These are phyloP conservation scores for Dentipellis sp. DNA, from an alignment of 768 basidiomycete genomes.

Conservation along the genomic window DNA sequence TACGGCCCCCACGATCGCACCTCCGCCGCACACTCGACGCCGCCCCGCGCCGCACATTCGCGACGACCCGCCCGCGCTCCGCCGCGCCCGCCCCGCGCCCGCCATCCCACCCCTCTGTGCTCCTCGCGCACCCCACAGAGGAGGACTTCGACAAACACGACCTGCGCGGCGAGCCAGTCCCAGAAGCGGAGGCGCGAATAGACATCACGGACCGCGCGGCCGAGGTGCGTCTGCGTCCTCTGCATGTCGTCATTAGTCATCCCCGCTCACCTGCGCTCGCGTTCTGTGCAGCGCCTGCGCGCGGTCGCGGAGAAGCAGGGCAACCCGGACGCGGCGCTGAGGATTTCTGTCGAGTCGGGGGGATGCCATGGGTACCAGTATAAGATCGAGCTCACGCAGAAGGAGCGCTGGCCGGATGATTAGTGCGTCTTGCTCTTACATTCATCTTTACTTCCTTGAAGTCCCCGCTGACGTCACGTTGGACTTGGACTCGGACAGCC, in stretches of 20 bases:
- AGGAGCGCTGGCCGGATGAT: constrained; percentile 56
- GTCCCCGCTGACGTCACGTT: constrained; percentile 4
- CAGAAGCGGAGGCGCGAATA: constrained; percentile 43
- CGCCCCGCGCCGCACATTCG: neutral
- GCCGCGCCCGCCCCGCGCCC: neutral
- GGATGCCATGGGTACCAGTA: constrained; percentile 99
- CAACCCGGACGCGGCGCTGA: constrained; percentile 55
- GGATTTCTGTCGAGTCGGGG: constrained; percentile 85
- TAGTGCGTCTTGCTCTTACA: constrained; percentile 49
- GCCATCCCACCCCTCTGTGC: constrained; percentile 19
- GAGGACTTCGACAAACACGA: constrained; percentile 52
- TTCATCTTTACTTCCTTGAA: neutral
- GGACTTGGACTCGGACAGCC: constrained; percentile 30
- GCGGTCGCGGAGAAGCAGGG: constrained; percentile 58
- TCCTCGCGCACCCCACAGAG: constrained; percentile 23
- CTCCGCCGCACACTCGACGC: neutral
- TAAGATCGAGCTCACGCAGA: constrained; percentile 69
- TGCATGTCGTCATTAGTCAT: neutral
- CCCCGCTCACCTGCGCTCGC: constrained; percentile 3
- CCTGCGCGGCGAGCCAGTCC: constrained; percentile 50
- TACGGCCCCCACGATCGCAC: neutral
- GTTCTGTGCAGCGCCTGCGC: constrained; percentile 58
- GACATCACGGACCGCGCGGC: constrained; percentile 68
- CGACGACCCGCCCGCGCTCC: neutral
- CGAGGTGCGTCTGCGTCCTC: constrained; percentile 36